Conservation (phyloP, 257 asterid species). For the Ophiorrhiza pumila region DNA sequence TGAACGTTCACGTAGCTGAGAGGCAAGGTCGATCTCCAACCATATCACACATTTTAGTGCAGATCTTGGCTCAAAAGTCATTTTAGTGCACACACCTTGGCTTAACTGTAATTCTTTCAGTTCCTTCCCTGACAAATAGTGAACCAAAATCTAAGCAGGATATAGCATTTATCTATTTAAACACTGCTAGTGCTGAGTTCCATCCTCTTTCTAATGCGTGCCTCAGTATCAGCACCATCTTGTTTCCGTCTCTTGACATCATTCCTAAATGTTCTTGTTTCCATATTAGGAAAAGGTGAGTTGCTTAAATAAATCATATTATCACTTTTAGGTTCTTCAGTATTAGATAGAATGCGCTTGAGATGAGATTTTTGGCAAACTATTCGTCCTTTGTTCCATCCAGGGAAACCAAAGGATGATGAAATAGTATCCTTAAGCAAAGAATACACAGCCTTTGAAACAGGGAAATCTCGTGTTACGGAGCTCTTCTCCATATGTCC, state of each 20-base stretch:
- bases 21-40: not conserved
- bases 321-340: conserved; percentile 38
- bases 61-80: not conserved
- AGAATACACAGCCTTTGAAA: conserved; percentile 75
- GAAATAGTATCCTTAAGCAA: conserved; percentile 69
- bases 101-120: not conserved
- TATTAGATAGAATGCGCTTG: conserved; percentile 48
- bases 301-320: conserved; percentile 39
- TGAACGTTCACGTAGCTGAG: not conserved
- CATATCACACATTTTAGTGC: not conserved
- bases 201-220: conserved; percentile 31
- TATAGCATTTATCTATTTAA: conserved; percentile 27
- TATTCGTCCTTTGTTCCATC: conserved; percentile 91
- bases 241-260: conserved; percentile 36
- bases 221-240: conserved; percentile 25
- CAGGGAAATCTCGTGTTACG: conserved; percentile 70
- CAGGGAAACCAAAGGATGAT: conserved; percentile 73
- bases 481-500: conserved; percentile 92
- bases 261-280: conserved; percentile 27
- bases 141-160: conserved; percentile 16
- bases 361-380: conserved; percentile 80
- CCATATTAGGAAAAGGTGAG: conserved; percentile 50
- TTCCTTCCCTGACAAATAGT: conserved; percentile 1
- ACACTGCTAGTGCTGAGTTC: conserved; percentile 67
- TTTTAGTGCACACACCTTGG: not conserved